Conservation (phyloP, 192 early-diverging fungal species). For the Entomortierella parvispora region DNA sequence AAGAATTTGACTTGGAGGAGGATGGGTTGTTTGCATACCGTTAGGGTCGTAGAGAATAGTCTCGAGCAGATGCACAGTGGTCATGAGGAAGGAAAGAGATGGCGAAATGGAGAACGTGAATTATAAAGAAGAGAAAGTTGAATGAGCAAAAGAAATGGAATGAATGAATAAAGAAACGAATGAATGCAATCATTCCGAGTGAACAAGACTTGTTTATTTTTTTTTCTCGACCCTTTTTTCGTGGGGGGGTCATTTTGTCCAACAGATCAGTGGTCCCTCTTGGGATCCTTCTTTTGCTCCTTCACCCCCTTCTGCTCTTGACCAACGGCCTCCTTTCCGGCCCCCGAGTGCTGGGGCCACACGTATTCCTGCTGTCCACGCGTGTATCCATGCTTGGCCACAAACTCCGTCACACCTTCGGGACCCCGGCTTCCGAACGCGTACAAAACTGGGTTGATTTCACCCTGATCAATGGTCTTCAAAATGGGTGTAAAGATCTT, state of each 20-base stretch:
- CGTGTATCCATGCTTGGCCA: slow-evolving; percentile 65
- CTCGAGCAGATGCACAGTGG: slow-evolving; percentile 23
- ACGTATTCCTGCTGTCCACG: slow-evolving; percentile 53
- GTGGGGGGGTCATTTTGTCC: not conserved
- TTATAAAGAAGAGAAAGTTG: not conserved
- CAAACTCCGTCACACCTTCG: slow-evolving; percentile 77
- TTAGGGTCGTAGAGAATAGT: slow-evolving; percentile 48
- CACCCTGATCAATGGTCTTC: slow-evolving; percentile 74
- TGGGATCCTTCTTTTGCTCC: slow-evolving; percentile 9
- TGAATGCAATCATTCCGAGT: too few relatives aligned
- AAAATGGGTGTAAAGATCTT: slow-evolving; percentile 97
- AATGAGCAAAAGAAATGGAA: not conserved
- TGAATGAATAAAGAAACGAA: not conserved
- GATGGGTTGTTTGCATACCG: slow-evolving; percentile 8
- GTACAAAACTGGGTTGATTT: slow-evolving; percentile 72
- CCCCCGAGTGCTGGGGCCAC: slow-evolving; percentile 56
- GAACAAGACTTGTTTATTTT: too few relatives aligned
- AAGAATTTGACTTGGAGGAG: not conserved
- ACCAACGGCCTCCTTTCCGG: slow-evolving; percentile 19
- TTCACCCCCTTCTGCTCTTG: slow-evolving; percentile 27
- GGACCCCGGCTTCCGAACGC: slow-evolving; percentile 89
- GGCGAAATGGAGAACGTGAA: slow-evolving; percentile 9
- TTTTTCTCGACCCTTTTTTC: not conserved
- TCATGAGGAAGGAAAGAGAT: slow-evolving; percentile 10
- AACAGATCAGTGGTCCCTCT: slow-evolving; percentile 1